Conservation (phyloP, 2,329 filamentous ascomycete genomes). For the Penicillium sp. region DNA sequence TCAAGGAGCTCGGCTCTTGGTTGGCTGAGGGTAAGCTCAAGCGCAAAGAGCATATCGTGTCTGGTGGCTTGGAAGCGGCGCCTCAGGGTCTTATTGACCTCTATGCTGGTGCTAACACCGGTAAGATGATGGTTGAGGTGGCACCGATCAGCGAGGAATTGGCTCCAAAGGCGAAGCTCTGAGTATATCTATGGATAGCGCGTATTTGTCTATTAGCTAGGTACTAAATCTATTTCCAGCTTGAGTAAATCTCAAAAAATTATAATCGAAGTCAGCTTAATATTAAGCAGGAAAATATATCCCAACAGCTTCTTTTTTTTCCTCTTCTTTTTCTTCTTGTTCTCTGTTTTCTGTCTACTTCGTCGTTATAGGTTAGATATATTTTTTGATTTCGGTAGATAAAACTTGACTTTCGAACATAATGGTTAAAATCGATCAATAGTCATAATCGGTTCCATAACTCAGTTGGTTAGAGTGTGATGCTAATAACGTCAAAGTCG, state of each 20-base stretch:
- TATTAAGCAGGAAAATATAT: background rate
- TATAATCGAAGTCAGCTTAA: background rate
- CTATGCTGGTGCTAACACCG: conserved; percentile 69
- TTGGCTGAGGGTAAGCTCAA: conserved; percentile 70
- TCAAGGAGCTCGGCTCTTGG: conserved; percentile 65
- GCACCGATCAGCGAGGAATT: conserved; percentile 36
- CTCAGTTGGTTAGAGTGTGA: no score
- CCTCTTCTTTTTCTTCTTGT: no score
- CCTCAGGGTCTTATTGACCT: conserved; percentile 64
- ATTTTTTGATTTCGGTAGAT: no score
- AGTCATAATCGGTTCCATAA: no score
- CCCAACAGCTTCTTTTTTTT: rapidly evolving
- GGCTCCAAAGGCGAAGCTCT: conserved; percentile 46
- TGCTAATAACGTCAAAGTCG: no score
- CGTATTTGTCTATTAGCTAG: background rate
- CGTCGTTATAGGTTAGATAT: no score
- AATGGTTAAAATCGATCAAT: no score
- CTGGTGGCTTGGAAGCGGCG: conserved; percentile 65
- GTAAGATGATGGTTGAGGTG: conserved; percentile 57
- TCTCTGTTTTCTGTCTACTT: no score
- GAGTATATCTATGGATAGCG: background rate
- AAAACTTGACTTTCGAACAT: no score
- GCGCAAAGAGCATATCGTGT: conserved; percentile 68
- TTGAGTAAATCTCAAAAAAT: background rate
- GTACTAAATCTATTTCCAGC: background rate